Evolutionary conservation across 164 flowering plant species (phyloP), one percentile per base, ranked within the genome.

Genomic region (Dillenia suffruticosa): DNA sequence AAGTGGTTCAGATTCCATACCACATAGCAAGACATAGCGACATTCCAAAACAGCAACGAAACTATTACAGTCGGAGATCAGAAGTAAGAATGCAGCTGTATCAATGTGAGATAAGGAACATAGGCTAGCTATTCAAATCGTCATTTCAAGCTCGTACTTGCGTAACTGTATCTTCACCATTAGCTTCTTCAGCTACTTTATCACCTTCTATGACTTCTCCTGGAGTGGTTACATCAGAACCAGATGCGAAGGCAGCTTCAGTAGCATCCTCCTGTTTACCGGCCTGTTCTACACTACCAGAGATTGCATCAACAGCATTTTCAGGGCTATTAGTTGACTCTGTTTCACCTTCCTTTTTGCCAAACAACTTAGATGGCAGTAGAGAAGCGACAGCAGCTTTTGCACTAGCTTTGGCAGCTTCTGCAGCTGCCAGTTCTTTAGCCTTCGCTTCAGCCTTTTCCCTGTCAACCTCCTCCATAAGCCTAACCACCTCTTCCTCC

Each of bases 401-500:
- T 43, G 84, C 78, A 64, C 79, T 78, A 11, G 71, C 86, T 69
- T 83, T 79, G 14, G 79, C 76, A 51, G 68, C 76, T 49, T 79
- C 87, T 0, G 87, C 86, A n/a, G 76, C 87, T 63, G 78, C 93
- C 49, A 60, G 69, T 58, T 79, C 87, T 56, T 61, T 68, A 9
- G 79, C 81, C 69, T 63, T 63, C 10, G 85, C 85, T 56, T 87
- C 85, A 44, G 81, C 90, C 72, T 87, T 90, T 76, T 73, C 81
- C 65, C 80, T 79, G 64, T 88, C 92, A 57, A 82, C 77, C 56
- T 87, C 89, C 65, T 86, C 91, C 67, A 86, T 81, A 26, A 94
- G 81, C 67, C 74, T 82, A 15, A 49, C 71, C 80, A 91, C 54
- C 9, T 91, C 99, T 13, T 81, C 96, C 58, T 82, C 99, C 59